A percentile compares a stretch with the other conserved stretches of the same genome.
These are phyloP conservation scores for Amylostereum chailletii DNA, from an alignment of 1,284 basidiomycete species.

Conservation along the genomic window DNA sequence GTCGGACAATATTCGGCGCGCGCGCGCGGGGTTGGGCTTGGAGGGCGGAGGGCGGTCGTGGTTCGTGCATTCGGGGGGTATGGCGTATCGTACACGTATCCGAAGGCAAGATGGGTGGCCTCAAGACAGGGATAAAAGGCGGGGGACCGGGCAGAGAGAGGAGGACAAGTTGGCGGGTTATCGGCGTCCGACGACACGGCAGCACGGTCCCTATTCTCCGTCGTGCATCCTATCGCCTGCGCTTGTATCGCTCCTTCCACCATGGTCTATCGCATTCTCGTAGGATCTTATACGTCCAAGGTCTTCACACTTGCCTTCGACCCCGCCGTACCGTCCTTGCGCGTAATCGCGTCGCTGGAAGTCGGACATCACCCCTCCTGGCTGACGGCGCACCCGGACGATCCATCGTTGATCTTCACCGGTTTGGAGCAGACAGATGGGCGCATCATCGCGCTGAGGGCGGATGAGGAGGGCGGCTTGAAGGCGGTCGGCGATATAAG, in stretches of 20 bases:
- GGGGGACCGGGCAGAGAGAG: too few species aligned
- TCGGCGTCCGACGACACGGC: too few species aligned
- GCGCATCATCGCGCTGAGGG: conserved; percentile 44
- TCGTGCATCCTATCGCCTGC: too few species aligned
- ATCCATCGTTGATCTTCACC: conserved; percentile 43
- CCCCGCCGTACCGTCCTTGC: conserved; percentile 28
- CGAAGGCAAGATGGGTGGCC: too few species aligned
- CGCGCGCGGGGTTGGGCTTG: too few species aligned
- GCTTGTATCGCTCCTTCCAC: neutral
- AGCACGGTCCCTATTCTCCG: too few species aligned
- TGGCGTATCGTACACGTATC: too few species aligned
- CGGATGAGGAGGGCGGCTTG: conserved; percentile 33
- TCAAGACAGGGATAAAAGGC: too few species aligned
- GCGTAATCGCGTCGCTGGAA: conserved; percentile 31
- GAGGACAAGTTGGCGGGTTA: too few species aligned
- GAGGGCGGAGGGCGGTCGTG: too few species aligned
- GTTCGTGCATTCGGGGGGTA: too few species aligned
- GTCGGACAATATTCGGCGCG: too few species aligned
- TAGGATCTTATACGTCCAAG: conserved; percentile 54
- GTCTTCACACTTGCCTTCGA: conserved; percentile 42
- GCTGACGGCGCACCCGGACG: conserved; percentile 50
- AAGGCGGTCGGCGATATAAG: conserved; percentile 33
- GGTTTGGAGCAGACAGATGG: conserved; percentile 54
- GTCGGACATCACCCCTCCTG: conserved; percentile 65
- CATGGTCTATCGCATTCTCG: conserved; percentile 42